Percentiles rank a stretch among this genome's conserved stretches.
Conservation (phyloP, 331 rosid genomes). For the Phaseolus coccineus region DNA sequence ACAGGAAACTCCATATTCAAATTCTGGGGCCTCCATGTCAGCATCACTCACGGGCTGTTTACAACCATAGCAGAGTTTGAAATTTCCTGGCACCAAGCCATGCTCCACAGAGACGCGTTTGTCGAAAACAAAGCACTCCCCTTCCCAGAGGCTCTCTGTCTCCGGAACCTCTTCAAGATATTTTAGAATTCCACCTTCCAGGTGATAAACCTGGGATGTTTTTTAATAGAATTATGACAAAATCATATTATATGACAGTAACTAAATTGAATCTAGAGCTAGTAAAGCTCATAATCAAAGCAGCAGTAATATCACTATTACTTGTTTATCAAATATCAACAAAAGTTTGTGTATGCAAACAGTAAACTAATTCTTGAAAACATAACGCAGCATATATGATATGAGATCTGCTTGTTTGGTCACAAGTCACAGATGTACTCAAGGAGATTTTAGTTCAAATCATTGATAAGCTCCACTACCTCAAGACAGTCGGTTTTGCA, state of each 20-base stretch:
- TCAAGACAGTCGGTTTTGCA: not conserved
- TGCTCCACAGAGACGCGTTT: slow-evolving; percentile 92
- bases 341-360: not conserved
- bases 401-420: not conserved
- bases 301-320: not conserved
- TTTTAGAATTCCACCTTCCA: slow-evolving; percentile 97
- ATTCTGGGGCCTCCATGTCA: slow-evolving; percentile 82
- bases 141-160: slow-evolving; percentile 89
- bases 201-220: slow-evolving; percentile 75
- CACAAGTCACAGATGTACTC: not conserved
- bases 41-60: slow-evolving; percentile 92
- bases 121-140: slow-evolving; percentile 96
- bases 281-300: not conserved
- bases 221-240: slow-evolving; percentile 3
- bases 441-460: not conserved
- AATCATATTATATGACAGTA: slow-evolving; percentile 3
- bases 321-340: not conserved
- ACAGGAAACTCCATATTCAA: slow-evolving; percentile 85
- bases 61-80: slow-evolving; percentile 94
- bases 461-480: not conserved
- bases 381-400: not conserved
- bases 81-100: slow-evolving; percentile 82
- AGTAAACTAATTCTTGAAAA: not conserved
- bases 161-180: slow-evolving; percentile 85
- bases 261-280: not conserved